These are phyloP conservation scores for Brasilioporus rufonigricans DNA, from an alignment of 768 basidiomycete species.

Conservation along the genomic window DNA sequence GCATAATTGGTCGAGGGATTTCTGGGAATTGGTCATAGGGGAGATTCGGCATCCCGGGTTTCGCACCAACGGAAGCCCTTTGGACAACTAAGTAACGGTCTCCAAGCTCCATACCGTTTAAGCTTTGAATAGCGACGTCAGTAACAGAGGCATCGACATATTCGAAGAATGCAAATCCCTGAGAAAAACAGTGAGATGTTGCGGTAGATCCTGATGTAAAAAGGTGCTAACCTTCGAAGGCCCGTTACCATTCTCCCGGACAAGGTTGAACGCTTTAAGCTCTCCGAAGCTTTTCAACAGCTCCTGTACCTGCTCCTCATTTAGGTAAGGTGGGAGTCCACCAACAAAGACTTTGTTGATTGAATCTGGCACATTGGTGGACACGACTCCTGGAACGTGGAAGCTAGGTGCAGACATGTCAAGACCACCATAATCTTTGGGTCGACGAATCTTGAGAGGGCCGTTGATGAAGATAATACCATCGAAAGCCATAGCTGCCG, in stretches of 20 bases:
- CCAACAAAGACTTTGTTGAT: conserved; percentile 98
- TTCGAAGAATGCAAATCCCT: conserved; percentile 99
- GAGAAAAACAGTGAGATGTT: conserved; percentile 4
- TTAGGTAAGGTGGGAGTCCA: conserved; percentile 91
- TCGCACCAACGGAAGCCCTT: conserved; percentile 91
- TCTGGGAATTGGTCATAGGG: conserved; percentile 82
- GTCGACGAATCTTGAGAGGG: conserved; percentile 95
- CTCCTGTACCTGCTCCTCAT: conserved; percentile 99
- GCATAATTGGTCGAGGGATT: conserved; percentile 86
- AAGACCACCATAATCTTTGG: conserved; percentile 91
- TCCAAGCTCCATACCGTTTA: conserved; percentile 97
- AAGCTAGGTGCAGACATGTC: conserved; percentile 61
- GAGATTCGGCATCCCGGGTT: conserved; percentile 62
- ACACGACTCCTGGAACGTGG: conserved; percentile 94
- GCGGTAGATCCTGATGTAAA: neutral
- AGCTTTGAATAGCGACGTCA: conserved; percentile 92
- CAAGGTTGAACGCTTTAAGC: conserved; percentile 95
- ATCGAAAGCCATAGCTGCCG: conserved; percentile 95
- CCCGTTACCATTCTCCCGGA: conserved; percentile 89
- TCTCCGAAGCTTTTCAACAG: conserved; percentile 96
- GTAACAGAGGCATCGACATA: conserved; percentile 88
- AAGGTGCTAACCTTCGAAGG: conserved; percentile 68
- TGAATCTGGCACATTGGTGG: conserved; percentile 94
- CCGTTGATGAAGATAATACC: conserved; percentile 94
- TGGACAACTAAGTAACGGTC: conserved; percentile 96